These are phyloP conservation scores for Aphanomyces stellatus DNA, from an alignment of 352 stramenopile species.

Conservation along the genomic window DNA sequence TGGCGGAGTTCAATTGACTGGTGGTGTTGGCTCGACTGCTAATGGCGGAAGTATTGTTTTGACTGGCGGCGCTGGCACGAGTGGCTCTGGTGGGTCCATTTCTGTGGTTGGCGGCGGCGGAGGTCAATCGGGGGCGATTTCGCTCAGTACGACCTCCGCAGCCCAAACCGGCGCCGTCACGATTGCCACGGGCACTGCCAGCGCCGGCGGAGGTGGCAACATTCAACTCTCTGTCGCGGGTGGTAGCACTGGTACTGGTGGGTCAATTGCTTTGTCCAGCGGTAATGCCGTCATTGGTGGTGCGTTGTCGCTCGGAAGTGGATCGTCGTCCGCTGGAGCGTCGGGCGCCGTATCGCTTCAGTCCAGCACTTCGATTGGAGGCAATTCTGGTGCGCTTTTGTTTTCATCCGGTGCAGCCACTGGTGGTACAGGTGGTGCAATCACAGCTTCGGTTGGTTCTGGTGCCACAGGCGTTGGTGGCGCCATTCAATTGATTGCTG, in stretches of 20 bases:
- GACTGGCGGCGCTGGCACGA: conserved; percentile 1
- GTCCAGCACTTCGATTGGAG: neutral
- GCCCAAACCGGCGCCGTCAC: neutral
- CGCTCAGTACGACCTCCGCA: neutral
- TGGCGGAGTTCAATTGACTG: neutral
- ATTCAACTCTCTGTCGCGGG: conserved; percentile 19
- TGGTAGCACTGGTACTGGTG: conserved; percentile 41
- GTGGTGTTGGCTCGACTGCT: neutral
- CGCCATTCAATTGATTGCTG: neutral
- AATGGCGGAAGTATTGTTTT: neutral
- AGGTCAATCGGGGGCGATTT: neutral
- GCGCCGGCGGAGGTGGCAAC: neutral
- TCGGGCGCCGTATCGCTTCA: conserved; percentile 12
- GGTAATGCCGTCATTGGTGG: conserved; percentile 50
- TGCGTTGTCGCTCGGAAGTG: neutral
- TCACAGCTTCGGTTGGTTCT: neutral
- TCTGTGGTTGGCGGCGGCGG: neutral
- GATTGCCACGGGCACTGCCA: neutral
- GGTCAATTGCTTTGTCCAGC: conserved; percentile 54
- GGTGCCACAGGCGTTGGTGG: neutral
- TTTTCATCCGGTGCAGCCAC: neutral
- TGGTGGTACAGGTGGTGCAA: neutral
- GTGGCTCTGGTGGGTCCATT: neutral
- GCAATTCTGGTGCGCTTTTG: neutral
- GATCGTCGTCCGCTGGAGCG: neutral